Evolutionary conservation across 75 land plant genomes (phyloP).

Genomic region (Pinus taeda): DNA sequence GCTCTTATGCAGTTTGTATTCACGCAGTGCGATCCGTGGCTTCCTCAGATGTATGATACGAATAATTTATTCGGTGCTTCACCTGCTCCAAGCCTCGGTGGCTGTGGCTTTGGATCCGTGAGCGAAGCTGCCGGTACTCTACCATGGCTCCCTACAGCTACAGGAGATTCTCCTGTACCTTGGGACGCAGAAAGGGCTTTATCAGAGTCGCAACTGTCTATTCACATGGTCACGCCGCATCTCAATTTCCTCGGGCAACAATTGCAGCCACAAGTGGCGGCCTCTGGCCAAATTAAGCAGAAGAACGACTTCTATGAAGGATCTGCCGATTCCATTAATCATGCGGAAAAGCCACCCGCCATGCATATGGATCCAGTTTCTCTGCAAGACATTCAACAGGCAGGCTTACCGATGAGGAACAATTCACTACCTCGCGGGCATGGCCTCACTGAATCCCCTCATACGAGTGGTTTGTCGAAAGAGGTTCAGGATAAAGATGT

Average conservation of each 20-base stretch:
- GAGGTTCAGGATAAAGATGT: constrained; percentile 26
- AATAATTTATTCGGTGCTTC: constrained; percentile 3
- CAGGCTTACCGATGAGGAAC: too few species aligned
- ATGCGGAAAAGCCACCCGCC: neutral
- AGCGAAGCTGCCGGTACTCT: constrained; percentile 3
- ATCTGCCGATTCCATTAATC: constrained; percentile 6
- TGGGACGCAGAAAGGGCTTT: constrained; percentile 11
- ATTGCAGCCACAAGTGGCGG: neutral
- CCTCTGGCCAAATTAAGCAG: neutral
- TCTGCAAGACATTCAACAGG: neutral
- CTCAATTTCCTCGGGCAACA: constrained; percentile 6
- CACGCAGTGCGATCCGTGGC: constrained; percentile 24
- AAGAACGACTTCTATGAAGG: constrained; percentile 7
- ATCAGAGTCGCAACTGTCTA: constrained; percentile 11
- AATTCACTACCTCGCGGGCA: neutral
- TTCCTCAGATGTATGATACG: constrained; percentile 4
- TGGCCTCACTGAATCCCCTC: neutral
- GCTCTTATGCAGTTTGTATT: constrained; percentile 23
- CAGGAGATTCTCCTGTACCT: neutral
- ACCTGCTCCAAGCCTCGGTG: neutral
- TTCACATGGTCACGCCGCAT: neutral
- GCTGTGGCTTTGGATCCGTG: neutral
- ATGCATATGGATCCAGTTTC: neutral
- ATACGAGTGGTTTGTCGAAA: constrained; percentile 7
- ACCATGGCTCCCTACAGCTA: constrained; percentile 8